These are phyloP conservation scores for Boletus rubroflammeus DNA, from an alignment of 768 basidiomycete species.

Conservation along the genomic window DNA sequence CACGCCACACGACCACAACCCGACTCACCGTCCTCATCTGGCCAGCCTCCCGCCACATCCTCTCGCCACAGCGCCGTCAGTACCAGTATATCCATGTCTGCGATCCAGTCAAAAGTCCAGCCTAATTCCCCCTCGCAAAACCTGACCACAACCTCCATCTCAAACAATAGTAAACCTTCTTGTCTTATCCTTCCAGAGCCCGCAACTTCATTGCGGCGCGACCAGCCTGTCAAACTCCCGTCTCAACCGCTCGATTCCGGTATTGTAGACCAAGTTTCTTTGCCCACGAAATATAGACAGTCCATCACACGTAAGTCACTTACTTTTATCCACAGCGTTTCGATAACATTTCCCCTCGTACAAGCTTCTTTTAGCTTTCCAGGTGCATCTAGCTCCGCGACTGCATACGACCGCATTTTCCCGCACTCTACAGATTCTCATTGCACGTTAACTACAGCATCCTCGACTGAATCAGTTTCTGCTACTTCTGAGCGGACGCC, in stretches of 20 bases:
- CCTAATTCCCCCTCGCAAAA: constrained; percentile 22
- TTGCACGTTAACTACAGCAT: constrained; percentile 7
- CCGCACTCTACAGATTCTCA: constrained; percentile 12
- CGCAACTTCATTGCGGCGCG: constrained; percentile 1
- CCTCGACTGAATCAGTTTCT: constrained; percentile 13
- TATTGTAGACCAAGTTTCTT: constrained; percentile 9
- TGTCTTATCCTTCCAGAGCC: constrained; percentile 20
- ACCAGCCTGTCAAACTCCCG: constrained; percentile 7
- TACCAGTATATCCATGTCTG: constrained; percentile 16
- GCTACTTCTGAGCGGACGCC: constrained; percentile 42
- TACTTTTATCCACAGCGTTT: neutral
- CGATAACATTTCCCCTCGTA: constrained; percentile 4
- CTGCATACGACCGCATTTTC: constrained; percentile 11
- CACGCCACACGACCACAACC: constrained; percentile 3
- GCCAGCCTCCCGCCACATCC: constrained; percentile 17
- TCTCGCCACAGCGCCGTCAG: constrained; percentile 5
- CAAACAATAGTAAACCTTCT: constrained; percentile 13
- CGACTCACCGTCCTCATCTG: constrained; percentile 12
- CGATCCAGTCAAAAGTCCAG: constrained; percentile 17
- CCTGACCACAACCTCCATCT: constrained; percentile 6
- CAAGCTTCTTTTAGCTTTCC: constrained; percentile 28
- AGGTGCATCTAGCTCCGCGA: constrained; percentile 9
- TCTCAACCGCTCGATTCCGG: constrained; percentile 13
- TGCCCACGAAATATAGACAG: constrained; percentile 7
- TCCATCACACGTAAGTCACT: constrained; percentile 27